Percentiles rank a stretch among this genome's conserved stretches.
Evolutionary conservation across 2,329 filamentous ascomycete genomes (phyloP).

Genomic region (Cytospora mali): DNA sequence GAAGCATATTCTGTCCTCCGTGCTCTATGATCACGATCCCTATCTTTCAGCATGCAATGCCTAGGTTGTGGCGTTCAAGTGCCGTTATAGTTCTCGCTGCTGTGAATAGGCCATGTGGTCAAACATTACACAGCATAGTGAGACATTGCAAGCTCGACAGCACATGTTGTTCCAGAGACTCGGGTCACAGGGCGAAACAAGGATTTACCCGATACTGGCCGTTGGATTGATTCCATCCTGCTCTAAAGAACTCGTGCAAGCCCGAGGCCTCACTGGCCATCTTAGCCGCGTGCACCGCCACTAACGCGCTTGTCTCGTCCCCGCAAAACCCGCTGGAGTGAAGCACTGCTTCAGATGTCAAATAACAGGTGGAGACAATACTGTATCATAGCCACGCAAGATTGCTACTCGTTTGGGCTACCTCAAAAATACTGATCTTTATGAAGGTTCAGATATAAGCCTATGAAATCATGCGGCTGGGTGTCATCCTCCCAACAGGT

Average conservation of each 20-base stretch:
- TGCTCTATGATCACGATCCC: not conserved
- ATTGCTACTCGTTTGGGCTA: slow-evolving; percentile 17
- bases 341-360: slow-evolving; percentile 1
- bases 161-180: slow-evolving; percentile 14
- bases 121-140: not conserved
- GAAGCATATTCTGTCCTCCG: not conserved
- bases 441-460: slow-evolving; percentile 7
- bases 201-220: slow-evolving; percentile 19
- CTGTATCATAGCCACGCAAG: slow-evolving; percentile 22
- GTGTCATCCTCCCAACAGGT: slow-evolving; percentile 15
- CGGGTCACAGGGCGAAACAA: slow-evolving; percentile 11
- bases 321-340: slow-evolving; percentile 15
- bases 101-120: slow-evolving; percentile 13
- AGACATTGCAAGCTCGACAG: slow-evolving; percentile 2
- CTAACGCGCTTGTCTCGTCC: slow-evolving; percentile 24
- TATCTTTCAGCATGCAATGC: not conserved
- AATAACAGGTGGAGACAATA: not conserved
- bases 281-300: slow-evolving; percentile 26
- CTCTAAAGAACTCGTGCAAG: slow-evolving; percentile 20
- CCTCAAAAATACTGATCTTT: slow-evolving; percentile 13
- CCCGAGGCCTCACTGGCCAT: slow-evolving; percentile 17
- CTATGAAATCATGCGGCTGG: slow-evolving; percentile 20
- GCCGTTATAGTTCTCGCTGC: not conserved
- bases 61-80: not conserved
- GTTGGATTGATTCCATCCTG: slow-evolving; percentile 4